Percentiles rank a stretch among this genome's conserved stretches.
These are phyloP conservation scores for Collybiopsis luxurians DNA, from an alignment of 768 basidiomycete genomes.

Conservation along the genomic window DNA sequence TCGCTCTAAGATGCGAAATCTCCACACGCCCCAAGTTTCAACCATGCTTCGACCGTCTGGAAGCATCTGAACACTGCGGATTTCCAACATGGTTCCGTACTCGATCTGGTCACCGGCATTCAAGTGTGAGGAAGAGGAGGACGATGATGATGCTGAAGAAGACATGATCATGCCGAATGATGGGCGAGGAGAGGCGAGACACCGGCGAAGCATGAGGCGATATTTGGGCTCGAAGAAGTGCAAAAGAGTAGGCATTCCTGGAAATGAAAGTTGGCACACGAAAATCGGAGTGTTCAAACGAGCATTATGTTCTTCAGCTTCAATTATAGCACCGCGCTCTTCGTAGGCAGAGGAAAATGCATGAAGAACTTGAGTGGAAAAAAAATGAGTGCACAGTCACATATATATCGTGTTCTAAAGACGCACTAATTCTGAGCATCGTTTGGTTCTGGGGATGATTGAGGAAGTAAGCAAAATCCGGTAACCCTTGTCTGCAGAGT, in stretches of 20 bases:
- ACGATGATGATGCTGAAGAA: slow-evolving; percentile 34
- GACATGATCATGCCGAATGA: slow-evolving; percentile 94
- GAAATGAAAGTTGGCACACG: slow-evolving; percentile 86
- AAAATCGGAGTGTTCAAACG: slow-evolving; percentile 90
- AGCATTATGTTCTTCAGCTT: slow-evolving; percentile 74
- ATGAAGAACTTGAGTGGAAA: slow-evolving; percentile 59
- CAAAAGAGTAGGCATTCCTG: slow-evolving; percentile 83
- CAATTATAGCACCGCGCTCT: slow-evolving; percentile 59
- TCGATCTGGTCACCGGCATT: slow-evolving; percentile 41
- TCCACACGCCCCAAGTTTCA: slow-evolving; percentile 55
- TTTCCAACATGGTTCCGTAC: slow-evolving; percentile 94
- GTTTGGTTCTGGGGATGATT: slow-evolving; percentile 75
- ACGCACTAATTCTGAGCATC: slow-evolving; percentile 66
- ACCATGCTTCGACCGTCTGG: slow-evolving; percentile 89
- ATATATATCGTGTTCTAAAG: slow-evolving; percentile 1
- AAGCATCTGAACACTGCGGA: slow-evolving; percentile 81
- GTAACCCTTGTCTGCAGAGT: slow-evolving; percentile 78
- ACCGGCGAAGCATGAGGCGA: slow-evolving; percentile 95
- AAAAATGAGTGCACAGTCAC: slow-evolving; percentile 11
- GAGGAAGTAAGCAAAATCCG: slow-evolving; percentile 74
- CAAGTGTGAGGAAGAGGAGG: slow-evolving; percentile 12
- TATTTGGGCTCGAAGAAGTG: slow-evolving; percentile 96
- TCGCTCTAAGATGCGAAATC: slow-evolving; percentile 86
- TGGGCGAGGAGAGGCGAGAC: slow-evolving; percentile 73
- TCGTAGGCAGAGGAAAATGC: slow-evolving; percentile 65